Evolutionary conservation across 441 rosid genomes (phyloP), one percentile per base, ranked within the genome.

Genomic region (Adansonia rubrostipa): DNA sequence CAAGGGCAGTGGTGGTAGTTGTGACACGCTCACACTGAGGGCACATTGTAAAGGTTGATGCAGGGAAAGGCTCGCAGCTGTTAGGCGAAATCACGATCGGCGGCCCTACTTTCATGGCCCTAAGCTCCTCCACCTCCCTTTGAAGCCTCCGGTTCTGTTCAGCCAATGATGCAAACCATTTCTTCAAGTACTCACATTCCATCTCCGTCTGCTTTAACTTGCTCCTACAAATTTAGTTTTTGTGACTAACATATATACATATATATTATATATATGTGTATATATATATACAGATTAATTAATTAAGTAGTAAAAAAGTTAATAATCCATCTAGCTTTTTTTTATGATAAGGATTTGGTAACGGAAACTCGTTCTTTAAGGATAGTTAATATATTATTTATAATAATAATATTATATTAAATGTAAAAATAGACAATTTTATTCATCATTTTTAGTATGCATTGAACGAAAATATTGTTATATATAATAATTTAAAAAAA

Each of bases 131-230:
- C 75, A 95, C 98, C 85, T 95, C 98, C 79, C 92, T 82, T 48
- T 91, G 97, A 20, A 95, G 92, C 87, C 92, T 85, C 68, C 92
- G 84, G 89, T 95, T 95, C 79, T 95, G 98, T 78, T 93, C 98
- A 0, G 96, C 93, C 71, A 95, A 47, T 24, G 98, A 92, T 20
- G 94, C 95, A 71, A 95, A 95, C 97, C 99, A 92, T 78, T 98
- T 88, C 86, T 92, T 95, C 76, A 95, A 75, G 85, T 92, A 92
- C 84, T 93, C 96, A 22, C 99, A 95, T 84, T 95, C 99, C 90
- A 95, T 88, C 80, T 93, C 99, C 22, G 98, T 95, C 82, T 95
- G 99, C 86, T 93, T 95, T 83, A 92, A 72, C 85, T 95, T 95
- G 88, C 98, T 92, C 94, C 99, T 95, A 48, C 7, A 22, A 22